A percentile compares a stretch with the other conserved stretches of the same genome.
Evolutionary conservation across 352 stramenopile genomes (phyloP).

Genomic region (Phytophthora fragariaefolia): DNA sequence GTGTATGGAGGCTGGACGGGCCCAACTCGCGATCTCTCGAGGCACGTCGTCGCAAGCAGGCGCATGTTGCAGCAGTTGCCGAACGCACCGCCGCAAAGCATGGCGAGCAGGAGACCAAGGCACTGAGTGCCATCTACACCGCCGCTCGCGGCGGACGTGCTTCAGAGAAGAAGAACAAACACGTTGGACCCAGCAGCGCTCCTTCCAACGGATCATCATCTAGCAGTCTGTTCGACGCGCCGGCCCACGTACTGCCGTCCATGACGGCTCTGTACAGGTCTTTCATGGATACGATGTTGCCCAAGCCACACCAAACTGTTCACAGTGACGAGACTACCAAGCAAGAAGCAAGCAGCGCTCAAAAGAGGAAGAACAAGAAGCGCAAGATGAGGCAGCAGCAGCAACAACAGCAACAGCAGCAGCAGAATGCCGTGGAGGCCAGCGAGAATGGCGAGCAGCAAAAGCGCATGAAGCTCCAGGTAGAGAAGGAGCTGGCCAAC

Average conservation of each 20-base stretch:
- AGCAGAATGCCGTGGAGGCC: conserved; percentile 13
- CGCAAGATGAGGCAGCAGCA: conserved; percentile 51
- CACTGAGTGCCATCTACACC: conserved; percentile 55
- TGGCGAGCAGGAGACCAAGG: conserved; percentile 45
- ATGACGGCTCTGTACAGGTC: conserved; percentile 85
- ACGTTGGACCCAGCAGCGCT: conserved; percentile 27
- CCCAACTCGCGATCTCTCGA: conserved; percentile 51
- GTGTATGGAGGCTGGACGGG: conserved; percentile 67
- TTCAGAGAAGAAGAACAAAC: conserved; percentile 32
- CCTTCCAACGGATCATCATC: conserved; percentile 23
- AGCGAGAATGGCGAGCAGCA: conserved; percentile 47
- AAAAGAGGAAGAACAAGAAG: conserved; percentile 72
- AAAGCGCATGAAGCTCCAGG: conserved; percentile 69
- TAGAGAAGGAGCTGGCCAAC: conserved; percentile 74
- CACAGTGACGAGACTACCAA: conserved; percentile 25
- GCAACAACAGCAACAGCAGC: conserved; percentile 44
- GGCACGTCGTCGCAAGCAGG: conserved; percentile 45
- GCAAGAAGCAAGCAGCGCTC: conserved; percentile 15
- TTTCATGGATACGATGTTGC: conserved; percentile 90
- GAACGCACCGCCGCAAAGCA: conserved; percentile 25
- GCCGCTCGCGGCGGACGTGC: conserved; percentile 27
- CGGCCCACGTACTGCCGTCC: conserved; percentile 81
- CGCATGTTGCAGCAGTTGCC: conserved; percentile 27
- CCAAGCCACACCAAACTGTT: conserved; percentile 52
- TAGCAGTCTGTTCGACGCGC: conserved; percentile 75